Percentiles rank a stretch among this genome's conserved stretches.
Evolutionary conservation across 805 yeast genomes (phyloP).

Genomic region (Ogataea populi-albae): DNA sequence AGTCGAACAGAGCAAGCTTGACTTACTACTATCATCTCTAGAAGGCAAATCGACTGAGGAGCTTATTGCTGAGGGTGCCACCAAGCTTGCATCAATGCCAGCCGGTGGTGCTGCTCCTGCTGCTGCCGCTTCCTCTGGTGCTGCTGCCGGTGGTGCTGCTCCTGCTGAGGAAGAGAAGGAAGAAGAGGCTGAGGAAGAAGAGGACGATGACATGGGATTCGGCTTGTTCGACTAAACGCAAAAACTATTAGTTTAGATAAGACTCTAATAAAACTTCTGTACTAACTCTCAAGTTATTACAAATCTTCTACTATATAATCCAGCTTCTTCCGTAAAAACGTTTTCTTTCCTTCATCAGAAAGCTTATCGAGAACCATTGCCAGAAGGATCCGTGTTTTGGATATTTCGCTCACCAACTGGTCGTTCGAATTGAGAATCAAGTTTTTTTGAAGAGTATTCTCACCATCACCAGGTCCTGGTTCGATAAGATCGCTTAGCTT

Average conservation of each 20-base stretch:
- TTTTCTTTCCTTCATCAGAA: constrained; percentile 5
- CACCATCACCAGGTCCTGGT: constrained; percentile 8
- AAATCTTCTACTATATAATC: constrained; percentile 1
- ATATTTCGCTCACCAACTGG: constrained; percentile 20
- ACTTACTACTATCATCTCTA: constrained; percentile 75
- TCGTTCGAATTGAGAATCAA: constrained; percentile 22
- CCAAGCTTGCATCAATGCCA: constrained; percentile 97
- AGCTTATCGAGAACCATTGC: constrained; percentile 18
- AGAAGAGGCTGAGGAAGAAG: constrained; percentile 57
- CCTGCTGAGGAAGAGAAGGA: constrained; percentile 71
- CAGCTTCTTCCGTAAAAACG: constrained; percentile 3
- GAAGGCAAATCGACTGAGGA: constrained; percentile 92
- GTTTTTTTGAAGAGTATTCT: constrained; percentile 19
- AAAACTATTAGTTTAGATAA: constrained; percentile 9
- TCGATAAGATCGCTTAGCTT: constrained; percentile 12
- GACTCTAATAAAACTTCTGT: constrained; percentile 1
- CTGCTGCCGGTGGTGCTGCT: constrained; percentile 67
- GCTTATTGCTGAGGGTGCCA: constrained; percentile 90
- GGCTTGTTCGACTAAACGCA: constrained; percentile 37
- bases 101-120: constrained; percentile 96
- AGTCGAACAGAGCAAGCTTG: constrained; percentile 84
- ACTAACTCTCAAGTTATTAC: constrained; percentile 1
- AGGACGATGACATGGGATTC: constrained; percentile 78
- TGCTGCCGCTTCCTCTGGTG: constrained; percentile 66
- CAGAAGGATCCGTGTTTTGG: constrained; percentile 18